Evolutionary conservation across 163 green algal species (phyloP).

Genomic region (Prototheca cutis): DNA sequence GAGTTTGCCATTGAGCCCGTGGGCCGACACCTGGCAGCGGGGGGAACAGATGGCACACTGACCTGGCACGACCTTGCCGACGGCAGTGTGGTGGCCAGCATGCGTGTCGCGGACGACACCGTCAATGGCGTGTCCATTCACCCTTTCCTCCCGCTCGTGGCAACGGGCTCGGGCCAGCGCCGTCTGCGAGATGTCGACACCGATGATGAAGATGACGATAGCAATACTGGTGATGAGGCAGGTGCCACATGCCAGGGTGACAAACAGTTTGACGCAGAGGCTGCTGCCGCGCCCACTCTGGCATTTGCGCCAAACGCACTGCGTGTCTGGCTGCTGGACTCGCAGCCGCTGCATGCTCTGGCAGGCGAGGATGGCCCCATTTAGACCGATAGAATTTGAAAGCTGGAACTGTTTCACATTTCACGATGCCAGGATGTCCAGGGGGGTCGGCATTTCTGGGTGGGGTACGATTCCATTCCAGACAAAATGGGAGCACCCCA

Average conservation of each 20-base stretch:
- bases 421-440: no score
- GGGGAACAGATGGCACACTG: slow-evolving; percentile 33
- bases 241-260: no score
- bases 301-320: background rate
- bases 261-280: background rate
- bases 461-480: no score
- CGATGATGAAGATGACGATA: background rate
- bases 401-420: background rate
- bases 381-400: no score
- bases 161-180: slow-evolving; percentile 47
- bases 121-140: slow-evolving; percentile 68
- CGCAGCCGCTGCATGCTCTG: background rate
- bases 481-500: no score
- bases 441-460: no score
- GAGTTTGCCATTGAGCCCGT: slow-evolving; percentile 77
- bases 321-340: background rate
- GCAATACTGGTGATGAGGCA: no score
- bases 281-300: background rate
- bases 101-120: slow-evolving; percentile 46
- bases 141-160: slow-evolving; percentile 51
- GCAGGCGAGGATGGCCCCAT: no score
- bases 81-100: slow-evolving; percentile 30
- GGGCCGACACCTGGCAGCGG: slow-evolving; percentile 61
- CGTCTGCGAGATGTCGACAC: background rate
- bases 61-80: slow-evolving; percentile 56